A percentile compares a stretch with the other conserved stretches of the same genome.
Evolutionary conservation across 768 basidiomycete species (phyloP).

Genomic region (Phlegmacium glaucopus): DNA sequence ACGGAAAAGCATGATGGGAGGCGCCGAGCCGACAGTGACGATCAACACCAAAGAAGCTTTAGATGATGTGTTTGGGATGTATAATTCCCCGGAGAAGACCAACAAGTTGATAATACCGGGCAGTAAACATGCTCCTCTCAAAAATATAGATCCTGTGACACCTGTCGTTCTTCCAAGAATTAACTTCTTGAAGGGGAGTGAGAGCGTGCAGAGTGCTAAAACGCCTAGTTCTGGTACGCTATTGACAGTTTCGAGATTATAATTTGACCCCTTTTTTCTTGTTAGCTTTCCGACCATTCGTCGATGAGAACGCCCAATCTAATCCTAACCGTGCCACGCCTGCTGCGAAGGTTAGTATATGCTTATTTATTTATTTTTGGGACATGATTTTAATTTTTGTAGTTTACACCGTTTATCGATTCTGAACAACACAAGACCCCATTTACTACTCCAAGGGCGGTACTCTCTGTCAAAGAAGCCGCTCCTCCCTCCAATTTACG

Average conservation of each 20-base stretch:
- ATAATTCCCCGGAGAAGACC: conserved; percentile 85
- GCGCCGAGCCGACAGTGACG: conserved; percentile 81
- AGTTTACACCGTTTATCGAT: conserved; percentile 73
- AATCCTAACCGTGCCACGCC: conserved; percentile 37
- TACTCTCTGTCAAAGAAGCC: conserved; percentile 49
- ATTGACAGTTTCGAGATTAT: conserved; percentile 4
- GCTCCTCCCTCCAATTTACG: conserved; percentile 27
- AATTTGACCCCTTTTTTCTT: conserved; percentile 8
- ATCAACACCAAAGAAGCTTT: conserved; percentile 97
- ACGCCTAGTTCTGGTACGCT: conserved; percentile 33
- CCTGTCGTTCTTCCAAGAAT: conserved; percentile 35
- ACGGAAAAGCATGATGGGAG: conserved; percentile 44
- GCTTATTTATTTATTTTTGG: too few relatives aligned
- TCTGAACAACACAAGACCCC: conserved; percentile 44
- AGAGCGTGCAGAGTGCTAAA: conserved; percentile 38
- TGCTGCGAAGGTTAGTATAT: conserved; percentile 37
- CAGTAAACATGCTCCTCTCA: conserved; percentile 71
- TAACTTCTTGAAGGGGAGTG: conserved; percentile 31
- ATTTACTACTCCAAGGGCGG: conserved; percentile 36
- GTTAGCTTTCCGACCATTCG: conserved; percentile 64
- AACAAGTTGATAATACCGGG: conserved; percentile 51
- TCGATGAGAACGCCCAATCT: conserved; percentile 53
- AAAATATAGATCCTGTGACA: conserved; percentile 60
- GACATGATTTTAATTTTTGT: neutral
- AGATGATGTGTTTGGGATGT: conserved; percentile 94